Conservation (phyloP, 202 grass and related monocot species). For the Zoysia matrella region DNA sequence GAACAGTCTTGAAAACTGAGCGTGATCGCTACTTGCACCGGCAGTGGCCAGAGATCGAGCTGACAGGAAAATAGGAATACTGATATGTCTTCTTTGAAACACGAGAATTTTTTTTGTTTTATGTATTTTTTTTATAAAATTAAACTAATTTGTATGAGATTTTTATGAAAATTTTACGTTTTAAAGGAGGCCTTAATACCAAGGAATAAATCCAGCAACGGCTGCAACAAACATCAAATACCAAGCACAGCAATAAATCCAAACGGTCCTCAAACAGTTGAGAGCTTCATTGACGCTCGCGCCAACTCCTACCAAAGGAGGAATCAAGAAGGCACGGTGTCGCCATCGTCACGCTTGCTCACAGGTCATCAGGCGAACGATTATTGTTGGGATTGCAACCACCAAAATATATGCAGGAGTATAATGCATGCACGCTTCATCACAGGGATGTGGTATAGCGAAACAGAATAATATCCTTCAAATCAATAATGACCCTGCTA, state of each 20-base stretch:
- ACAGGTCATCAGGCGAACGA: not conserved
- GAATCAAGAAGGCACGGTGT: constrained; percentile 21
- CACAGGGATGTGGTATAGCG: not conserved
- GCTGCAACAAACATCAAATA: constrained; percentile 50
- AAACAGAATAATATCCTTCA: not conserved
- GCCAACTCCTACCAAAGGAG: constrained; percentile 1
- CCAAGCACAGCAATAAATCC: constrained; percentile 43
- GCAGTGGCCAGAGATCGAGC: no score
- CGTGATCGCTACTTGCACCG: not conserved
- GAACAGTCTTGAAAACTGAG: not conserved
- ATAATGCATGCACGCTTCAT: not conserved
- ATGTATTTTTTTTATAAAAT: no score
- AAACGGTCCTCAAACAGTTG: not conserved
- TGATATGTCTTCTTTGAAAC: no score
- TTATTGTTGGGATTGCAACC: constrained; percentile 28
- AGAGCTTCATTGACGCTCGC: constrained; percentile 17
- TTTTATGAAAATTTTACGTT: no score
- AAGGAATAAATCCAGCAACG: constrained; percentile 14
- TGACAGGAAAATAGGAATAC: no score
- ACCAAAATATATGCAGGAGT: not conserved
- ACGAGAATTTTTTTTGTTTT: no score
- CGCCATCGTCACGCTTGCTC: constrained; percentile 37
- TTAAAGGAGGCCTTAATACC: no score
- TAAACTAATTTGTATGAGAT: no score
- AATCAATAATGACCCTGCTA: not conserved